These are phyloP conservation scores for Pseudodiploospora longispora DNA, from an alignment of 2,329 filamentous ascomycete genomes.

Conservation along the genomic window DNA sequence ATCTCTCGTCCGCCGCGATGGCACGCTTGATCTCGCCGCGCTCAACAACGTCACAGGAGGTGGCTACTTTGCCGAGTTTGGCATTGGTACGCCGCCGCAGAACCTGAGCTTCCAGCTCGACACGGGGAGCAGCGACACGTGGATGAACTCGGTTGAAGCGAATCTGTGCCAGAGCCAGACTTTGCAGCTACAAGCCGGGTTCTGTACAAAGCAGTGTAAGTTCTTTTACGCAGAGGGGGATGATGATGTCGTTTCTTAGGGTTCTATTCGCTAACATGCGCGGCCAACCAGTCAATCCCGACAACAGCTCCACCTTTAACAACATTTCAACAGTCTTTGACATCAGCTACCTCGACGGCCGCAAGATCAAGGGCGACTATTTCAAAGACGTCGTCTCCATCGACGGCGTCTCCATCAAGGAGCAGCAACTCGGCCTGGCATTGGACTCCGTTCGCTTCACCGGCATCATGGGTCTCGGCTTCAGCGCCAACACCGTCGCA, in stretches of 20 bases:
- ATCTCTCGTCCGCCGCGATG: conserved; percentile 18
- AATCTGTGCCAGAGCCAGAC: conserved; percentile 42
- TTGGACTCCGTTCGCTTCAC: conserved; percentile 38
- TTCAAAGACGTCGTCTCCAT: conserved; percentile 49
- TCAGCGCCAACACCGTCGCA: conserved; percentile 41
- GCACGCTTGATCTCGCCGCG: conserved; percentile 25
- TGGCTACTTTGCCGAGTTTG: conserved; percentile 49
- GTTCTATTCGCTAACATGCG: background rate
- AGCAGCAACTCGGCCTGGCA: conserved; percentile 50
- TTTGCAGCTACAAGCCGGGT: conserved; percentile 27
- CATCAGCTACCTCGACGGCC: conserved; percentile 54
- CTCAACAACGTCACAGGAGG: conserved; percentile 47
- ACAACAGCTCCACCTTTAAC: conserved; percentile 40
- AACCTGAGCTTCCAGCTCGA: conserved; percentile 47
- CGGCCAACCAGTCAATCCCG: conserved; percentile 26
- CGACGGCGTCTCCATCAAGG: conserved; percentile 35
- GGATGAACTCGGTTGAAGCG: conserved; percentile 52
- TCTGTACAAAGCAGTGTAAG: conserved; percentile 17
- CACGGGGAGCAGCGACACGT: conserved; percentile 56
- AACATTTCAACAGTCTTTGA: conserved; percentile 39
- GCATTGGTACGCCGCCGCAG: conserved; percentile 52
- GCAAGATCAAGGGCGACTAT: conserved; percentile 47
- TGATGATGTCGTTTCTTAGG: background rate
- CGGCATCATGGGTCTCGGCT: conserved; percentile 53
- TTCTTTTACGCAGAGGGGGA: conserved; percentile 14